Conservation (phyloP, 257 asterid species). For the Nicotiana noctiflora region DNA sequence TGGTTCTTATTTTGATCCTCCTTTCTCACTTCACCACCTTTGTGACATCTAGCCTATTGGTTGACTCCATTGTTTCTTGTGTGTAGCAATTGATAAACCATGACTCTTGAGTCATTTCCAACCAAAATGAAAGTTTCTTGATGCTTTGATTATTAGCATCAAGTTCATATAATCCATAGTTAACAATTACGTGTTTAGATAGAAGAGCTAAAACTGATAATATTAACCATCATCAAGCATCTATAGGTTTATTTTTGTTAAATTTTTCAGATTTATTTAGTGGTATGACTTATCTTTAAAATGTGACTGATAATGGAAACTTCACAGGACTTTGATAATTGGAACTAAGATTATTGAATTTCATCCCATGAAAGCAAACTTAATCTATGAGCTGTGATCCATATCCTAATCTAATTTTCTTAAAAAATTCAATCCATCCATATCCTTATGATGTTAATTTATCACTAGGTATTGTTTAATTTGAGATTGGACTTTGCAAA, state of each 20-base stretch:
- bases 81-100: background rate
- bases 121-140: background rate
- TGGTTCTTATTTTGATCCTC: constrained; percentile 50
- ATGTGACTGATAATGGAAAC: background rate
- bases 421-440: background rate
- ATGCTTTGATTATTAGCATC: background rate
- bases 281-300: background rate
- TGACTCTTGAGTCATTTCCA: background rate
- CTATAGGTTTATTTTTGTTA: no score
- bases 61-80: constrained; percentile 1
- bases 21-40: constrained; percentile 34
- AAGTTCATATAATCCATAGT: no score
- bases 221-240: no score
- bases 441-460: background rate
- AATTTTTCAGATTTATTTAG: no score
- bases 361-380: background rate
- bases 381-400: background rate
- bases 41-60: constrained; percentile 47
- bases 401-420: background rate
- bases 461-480: background rate
- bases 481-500: background rate
- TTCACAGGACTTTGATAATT: background rate
- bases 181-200: no score
- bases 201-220: no score
- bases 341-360: background rate